Evolutionary conservation across 2,329 filamentous ascomycete species (phyloP).

Genomic region (Cladosporium sp.): DNA sequence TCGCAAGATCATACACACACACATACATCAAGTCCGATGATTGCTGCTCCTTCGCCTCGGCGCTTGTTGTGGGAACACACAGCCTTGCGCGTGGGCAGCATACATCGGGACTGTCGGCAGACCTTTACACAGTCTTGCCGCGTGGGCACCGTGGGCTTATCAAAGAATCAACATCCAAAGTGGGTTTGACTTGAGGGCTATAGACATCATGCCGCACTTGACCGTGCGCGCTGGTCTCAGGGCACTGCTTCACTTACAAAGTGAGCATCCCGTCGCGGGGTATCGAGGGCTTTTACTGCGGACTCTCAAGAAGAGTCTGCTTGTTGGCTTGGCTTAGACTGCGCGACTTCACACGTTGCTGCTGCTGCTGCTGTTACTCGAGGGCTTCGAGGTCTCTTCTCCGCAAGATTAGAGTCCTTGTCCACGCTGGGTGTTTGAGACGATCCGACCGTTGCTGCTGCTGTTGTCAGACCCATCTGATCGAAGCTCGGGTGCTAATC

Average conservation of each 20-base stretch:
- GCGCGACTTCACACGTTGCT: constrained; percentile 25
- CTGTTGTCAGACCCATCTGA: constrained; percentile 18
- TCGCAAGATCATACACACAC: constrained; percentile 9
- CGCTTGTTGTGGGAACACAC: constrained; percentile 53
- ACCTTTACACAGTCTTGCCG: constrained; percentile 39
- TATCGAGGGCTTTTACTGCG: constrained; percentile 37
- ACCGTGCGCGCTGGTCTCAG: constrained; percentile 24
- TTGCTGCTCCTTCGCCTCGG: constrained; percentile 41
- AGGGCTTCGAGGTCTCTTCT: constrained; percentile 45
- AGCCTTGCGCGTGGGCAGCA: constrained; percentile 44
- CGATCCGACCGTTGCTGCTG: constrained; percentile 27
- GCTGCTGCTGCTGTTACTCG: constrained; percentile 36
- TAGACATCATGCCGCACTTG: constrained; percentile 24
- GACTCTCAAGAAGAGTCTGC: constrained; percentile 33
- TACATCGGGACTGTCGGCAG: constrained; percentile 41
- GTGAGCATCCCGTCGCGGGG: constrained; percentile 30
- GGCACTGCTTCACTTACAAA: constrained; percentile 11
- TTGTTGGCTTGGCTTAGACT: constrained; percentile 32
- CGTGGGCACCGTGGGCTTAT: constrained; percentile 31
- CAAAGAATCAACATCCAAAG: constrained; percentile 24
- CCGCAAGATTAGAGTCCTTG: constrained; percentile 18
- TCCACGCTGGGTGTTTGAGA: constrained; percentile 39
- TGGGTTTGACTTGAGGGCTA: constrained; percentile 38
- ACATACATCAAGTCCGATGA: constrained; percentile 17
- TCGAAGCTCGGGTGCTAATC: constrained; percentile 26